phyloP scores from a whole-genome alignment of 2,329 filamentous ascomycete species.

The Colletotrichum spinosum region DNA sequence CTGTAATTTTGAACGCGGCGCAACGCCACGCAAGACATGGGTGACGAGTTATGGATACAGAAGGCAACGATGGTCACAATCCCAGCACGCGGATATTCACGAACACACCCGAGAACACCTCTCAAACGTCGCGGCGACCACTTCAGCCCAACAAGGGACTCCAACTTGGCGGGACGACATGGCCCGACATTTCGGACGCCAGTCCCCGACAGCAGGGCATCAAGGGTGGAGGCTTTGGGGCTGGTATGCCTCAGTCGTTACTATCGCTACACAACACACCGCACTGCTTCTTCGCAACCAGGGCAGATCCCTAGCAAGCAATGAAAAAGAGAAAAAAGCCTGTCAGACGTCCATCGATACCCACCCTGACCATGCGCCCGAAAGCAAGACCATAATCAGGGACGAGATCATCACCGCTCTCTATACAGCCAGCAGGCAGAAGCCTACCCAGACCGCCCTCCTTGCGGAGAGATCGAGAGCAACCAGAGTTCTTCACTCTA shows the following conservation, averaged over 20 bases:
- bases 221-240: no score
- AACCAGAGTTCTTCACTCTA: conserved; percentile 82
- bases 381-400: conserved; percentile 78
- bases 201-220: no score
- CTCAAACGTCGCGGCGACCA: no score
- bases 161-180: no score
- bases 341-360: conserved; percentile 93
- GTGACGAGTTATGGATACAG: no score
- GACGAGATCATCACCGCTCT: conserved; percentile 94
- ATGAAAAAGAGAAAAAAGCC: conserved; percentile 71
- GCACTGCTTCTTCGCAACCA: conserved; percentile 63
- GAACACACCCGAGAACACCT: no score
- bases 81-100: no score
- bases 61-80: no score
- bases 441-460: conserved; percentile 62
- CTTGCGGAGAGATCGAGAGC: conserved; percentile 71
- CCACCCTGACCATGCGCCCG: conserved; percentile 83
- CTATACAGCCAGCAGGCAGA: conserved; percentile 70
- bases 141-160: no score
- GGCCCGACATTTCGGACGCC: no score
- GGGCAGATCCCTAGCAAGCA: conserved; percentile 59
- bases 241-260: neutral
- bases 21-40: neutral
- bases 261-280: neutral
- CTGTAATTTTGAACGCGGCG: neutral